phyloP scores from a whole-genome alignment of 257 asterid species.

The Scutellaria minor region DNA sequence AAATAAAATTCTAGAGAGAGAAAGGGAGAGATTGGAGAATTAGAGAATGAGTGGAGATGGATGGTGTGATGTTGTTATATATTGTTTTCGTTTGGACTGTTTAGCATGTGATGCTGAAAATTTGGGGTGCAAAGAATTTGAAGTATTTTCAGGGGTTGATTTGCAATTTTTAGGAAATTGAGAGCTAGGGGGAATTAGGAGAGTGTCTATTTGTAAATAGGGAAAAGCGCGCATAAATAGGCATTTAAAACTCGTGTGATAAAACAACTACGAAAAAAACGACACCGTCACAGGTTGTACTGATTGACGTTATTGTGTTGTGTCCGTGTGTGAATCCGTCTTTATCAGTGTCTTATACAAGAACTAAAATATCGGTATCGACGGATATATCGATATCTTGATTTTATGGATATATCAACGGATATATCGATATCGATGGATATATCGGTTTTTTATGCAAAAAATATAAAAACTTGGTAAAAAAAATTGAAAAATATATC shows the following conservation, averaged over 20 bases:
- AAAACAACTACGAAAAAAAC: neutral
- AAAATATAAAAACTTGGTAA: no score
- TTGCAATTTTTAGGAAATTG: slow-evolving; percentile 18
- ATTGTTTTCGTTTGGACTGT: slow-evolving; percentile 25
- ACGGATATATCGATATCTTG: no score
- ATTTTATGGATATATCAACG: no score
- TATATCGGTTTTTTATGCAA: no score
- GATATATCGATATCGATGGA: no score
- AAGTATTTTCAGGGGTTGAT: neutral
- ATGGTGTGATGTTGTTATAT: slow-evolving; percentile 34
- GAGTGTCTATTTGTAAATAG: slow-evolving; percentile 17
- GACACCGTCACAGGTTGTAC: neutral
- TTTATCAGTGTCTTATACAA: no score
- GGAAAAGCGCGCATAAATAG: slow-evolving; percentile 20
- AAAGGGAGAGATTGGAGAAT: neutral
- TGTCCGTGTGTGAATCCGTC: neutral
- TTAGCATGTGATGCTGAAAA: neutral
- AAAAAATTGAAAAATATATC: no score
- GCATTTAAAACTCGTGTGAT: slow-evolving; percentile 44
- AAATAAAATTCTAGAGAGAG: neutral
- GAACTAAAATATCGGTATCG: no score
- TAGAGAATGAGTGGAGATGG: slow-evolving; percentile 12
- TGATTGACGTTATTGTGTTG: slow-evolving; percentile 1
- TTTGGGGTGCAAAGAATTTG: neutral
- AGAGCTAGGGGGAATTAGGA: slow-evolving; percentile 19